Evolutionary conservation across 2,329 filamentous ascomycete genomes (phyloP), one percentile per base, ranked within the genome.

Genomic region (Ophiostoma australiae): DNA sequence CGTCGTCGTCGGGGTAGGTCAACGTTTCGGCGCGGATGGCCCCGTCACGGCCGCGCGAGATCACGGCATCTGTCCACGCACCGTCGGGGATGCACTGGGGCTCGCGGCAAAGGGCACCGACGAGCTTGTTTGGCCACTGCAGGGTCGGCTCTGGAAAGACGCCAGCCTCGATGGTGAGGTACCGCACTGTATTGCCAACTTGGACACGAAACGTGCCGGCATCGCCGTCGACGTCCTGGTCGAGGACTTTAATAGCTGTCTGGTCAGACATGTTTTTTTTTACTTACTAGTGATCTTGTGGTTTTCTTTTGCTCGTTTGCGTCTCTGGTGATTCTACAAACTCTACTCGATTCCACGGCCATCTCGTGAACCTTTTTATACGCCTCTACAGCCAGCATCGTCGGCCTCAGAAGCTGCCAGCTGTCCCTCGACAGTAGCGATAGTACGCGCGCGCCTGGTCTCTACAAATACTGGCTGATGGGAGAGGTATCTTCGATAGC

Each of bases 141-240:
- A 11, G 63, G 10, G 63, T 66, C 4, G 63, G 10, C 20, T 37
- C 33, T 35, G 10, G 3, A 20, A 66, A 66, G 33, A 23, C 35
- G 35, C 63, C 63, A 7, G 8, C 8, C 20, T 39, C 63, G 20
- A 66, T 23, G 20, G 20, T 66, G 35, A 66, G 63, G 35, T 66
- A 23, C 8, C 63, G 35, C 35, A 66, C 63, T 2, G 35, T 8
- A 7, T 11, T 66, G 35, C 35, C 63, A 27, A 66, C 63, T 2
- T 35, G 33, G 33, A 66, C 63, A 23, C 63, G 63, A 27, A 66
- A 39, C 33, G 35, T 66, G 63, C 63, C 63, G 1, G 20, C 35
- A 35, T 35, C 63, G 10, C 41, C 35, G 35, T 66, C 63, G 20
- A 66, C 8, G 35, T 66, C 63, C 63, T 66, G 63, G 35, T 66